Percentiles rank a stretch among this genome's conserved stretches.
phyloP scores from a whole-genome alignment of 495 filamentous ascomycete genomes.

The Xylaria scruposa region DNA sequence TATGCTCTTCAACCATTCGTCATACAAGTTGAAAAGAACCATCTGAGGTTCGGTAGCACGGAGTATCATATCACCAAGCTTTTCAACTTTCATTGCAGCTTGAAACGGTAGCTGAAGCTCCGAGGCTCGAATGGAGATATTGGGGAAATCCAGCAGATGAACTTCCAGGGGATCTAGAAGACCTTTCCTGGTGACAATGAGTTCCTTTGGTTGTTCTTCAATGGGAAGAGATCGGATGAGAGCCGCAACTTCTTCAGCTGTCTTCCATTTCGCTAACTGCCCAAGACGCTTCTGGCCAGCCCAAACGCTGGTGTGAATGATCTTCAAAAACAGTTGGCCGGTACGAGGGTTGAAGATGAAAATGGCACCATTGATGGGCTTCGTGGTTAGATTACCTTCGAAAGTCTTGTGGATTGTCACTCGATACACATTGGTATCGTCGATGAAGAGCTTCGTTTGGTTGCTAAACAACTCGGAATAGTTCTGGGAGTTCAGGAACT shows the following conservation, averaged over 20 bases:
- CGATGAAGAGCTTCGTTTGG: constrained; percentile 98
- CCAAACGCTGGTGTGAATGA: constrained; percentile 99
- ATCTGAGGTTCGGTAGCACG: constrained; percentile 98
- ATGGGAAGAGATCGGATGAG: constrained; percentile 96
- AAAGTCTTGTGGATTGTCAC: constrained; percentile 99
- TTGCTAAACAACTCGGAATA: constrained; percentile 99
- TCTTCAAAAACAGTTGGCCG: constrained; percentile 97
- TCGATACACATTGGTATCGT: constrained; percentile 99
- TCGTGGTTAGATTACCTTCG: constrained; percentile 98
- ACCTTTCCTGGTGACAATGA: constrained; percentile 98
- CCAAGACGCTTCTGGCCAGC: constrained; percentile 99
- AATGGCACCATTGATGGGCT: constrained; percentile 99
- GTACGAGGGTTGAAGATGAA: constrained; percentile 99
- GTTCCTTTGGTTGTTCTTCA: constrained; percentile 98
- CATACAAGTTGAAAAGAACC: constrained; percentile 99
- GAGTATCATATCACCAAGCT: constrained; percentile 98
- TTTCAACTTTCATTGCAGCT: constrained; percentile 99
- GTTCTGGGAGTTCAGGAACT: constrained; percentile 99
- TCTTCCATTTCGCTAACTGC: constrained; percentile 99
- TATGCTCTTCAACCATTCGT: constrained; percentile 98
- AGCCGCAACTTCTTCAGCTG: constrained; percentile 98
- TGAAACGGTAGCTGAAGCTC: constrained; percentile 99
- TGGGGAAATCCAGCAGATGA: constrained; percentile 96
- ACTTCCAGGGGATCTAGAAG: constrained; percentile 97
- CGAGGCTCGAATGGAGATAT: constrained; percentile 98